phyloP scores from a whole-genome alignment of 1,284 basidiomycete genomes.

The Cutaneotrichosporon arboriforme region DNA sequence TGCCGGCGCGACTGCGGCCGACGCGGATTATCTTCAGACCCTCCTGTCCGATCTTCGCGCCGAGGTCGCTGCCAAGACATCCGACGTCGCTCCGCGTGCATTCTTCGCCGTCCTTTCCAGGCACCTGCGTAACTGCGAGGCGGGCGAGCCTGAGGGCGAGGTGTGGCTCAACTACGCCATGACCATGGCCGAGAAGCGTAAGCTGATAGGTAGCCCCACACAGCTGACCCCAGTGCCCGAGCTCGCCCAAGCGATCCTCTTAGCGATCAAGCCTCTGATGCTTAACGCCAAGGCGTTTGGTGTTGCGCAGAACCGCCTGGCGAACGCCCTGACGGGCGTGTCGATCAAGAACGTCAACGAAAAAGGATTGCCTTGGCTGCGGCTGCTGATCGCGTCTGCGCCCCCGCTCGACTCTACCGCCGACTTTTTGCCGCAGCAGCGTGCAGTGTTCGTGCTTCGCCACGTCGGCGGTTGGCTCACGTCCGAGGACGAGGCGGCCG shows the following conservation, averaged over 20 bases:
- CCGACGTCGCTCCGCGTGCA: constrained; percentile 54
- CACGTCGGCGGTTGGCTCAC: constrained; percentile 77
- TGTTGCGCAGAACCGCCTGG: constrained; percentile 82
- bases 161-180: constrained; percentile 67
- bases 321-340: constrained; percentile 69
- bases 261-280: constrained; percentile 59
- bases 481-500: constrained; percentile 64
- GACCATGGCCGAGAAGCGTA: constrained; percentile 59
- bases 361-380: constrained; percentile 64
- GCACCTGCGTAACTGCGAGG: constrained; percentile 55
- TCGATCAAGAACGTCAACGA: constrained; percentile 59
- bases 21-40: constrained; percentile 32
- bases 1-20: constrained; percentile 7
- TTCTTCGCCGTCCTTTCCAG: constrained; percentile 59
- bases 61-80: constrained; percentile 9
- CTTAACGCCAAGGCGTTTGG: constrained; percentile 69
- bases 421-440: constrained; percentile 77
- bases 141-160: constrained; percentile 63
- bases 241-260: constrained; percentile 61
- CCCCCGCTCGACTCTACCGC: constrained; percentile 73
- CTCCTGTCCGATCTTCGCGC: constrained; percentile 19
- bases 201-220: constrained; percentile 18
- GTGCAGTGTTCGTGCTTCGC: constrained; percentile 86
- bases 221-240: constrained; percentile 56
- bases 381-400: constrained; percentile 67